Evolutionary conservation across 352 stramenopile genomes (phyloP).

Genomic region (Pythium sp.): DNA sequence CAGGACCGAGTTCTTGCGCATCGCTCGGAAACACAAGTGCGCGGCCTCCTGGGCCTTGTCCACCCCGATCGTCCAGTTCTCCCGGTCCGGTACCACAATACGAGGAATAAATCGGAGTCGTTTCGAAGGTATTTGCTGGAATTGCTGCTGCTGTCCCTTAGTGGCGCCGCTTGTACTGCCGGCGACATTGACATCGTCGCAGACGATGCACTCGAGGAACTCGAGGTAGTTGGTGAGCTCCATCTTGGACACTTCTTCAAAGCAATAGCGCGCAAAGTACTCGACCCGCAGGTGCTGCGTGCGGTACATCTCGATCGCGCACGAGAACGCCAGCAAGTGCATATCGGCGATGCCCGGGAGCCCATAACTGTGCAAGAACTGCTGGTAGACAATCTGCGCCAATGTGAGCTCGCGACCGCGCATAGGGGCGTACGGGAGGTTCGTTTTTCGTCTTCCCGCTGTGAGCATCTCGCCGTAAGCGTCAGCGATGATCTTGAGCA

Average conservation of each 20-base stretch:
- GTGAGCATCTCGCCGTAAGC: conserved; percentile 75
- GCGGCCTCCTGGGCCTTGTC: conserved; percentile 65
- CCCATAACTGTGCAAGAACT: conserved; percentile 79
- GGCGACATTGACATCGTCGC: conserved; percentile 32
- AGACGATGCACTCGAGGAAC: conserved; percentile 78
- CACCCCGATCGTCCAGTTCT: conserved; percentile 62
- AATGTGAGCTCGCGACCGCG: conserved; percentile 43
- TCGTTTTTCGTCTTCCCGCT: conserved; percentile 40
- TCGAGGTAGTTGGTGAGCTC: conserved; percentile 65
- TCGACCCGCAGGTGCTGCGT: conserved; percentile 68
- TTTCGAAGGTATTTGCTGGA: conserved; percentile 22
- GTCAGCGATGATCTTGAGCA: conserved; percentile 70
- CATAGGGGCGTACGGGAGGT: conserved; percentile 11
- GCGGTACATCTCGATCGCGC: conserved; percentile 64
- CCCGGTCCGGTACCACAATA: conserved; percentile 60
- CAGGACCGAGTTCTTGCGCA: conserved; percentile 57
- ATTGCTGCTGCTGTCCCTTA: background rate
- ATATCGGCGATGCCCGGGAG: conserved; percentile 76
- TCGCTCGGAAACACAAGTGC: conserved; percentile 66
- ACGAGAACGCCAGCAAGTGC: conserved; percentile 74
- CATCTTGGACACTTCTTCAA: conserved; percentile 55
- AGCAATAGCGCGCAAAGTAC: conserved; percentile 73
- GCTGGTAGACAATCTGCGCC: conserved; percentile 77
- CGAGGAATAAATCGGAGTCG: conserved; percentile 47
- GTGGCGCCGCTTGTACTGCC: background rate